Percentiles rank a stretch among this genome's conserved stretches.
phyloP scores from a whole-genome alignment of 2,329 filamentous ascomycete species.

The Calonectria crousiana region DNA sequence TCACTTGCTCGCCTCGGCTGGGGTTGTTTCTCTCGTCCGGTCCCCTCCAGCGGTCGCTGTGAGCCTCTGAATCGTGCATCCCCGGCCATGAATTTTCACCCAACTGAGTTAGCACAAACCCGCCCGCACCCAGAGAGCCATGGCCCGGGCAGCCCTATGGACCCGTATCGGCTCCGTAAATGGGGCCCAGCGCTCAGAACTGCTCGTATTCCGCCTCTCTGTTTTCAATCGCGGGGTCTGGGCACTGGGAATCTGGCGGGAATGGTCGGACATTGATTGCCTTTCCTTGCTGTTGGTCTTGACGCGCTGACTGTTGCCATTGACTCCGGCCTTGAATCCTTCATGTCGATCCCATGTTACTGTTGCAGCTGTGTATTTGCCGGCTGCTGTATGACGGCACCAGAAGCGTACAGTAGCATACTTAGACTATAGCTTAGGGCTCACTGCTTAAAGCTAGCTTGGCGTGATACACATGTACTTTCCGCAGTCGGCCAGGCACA shows the following conservation, averaged over 20 bases:
- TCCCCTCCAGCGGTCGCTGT: neutral
- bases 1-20: neutral
- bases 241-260: neutral
- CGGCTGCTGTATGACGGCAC: conserved; percentile 3
- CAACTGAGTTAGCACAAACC: conserved; percentile 14
- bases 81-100: neutral
- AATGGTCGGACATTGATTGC: conserved; percentile 17
- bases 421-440: neutral
- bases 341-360: neutral
- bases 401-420: neutral
- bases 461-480: conserved; percentile 15
- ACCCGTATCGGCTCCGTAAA: conserved; percentile 27
- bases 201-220: conserved; percentile 36
- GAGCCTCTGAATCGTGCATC: conserved; percentile 12
- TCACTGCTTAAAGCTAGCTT: neutral
- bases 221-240: conserved; percentile 26
- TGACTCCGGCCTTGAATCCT: neutral
- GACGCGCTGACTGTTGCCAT: neutral
- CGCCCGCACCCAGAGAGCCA: conserved; percentile 23
- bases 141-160: conserved; percentile 27
- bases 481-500: conserved; percentile 18
- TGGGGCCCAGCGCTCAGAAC: conserved; percentile 25
- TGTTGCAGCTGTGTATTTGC: conserved; percentile 1
- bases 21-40: neutral
- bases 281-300: neutral